Evolutionary conservation across 768 basidiomycete genomes (phyloP).

Genomic region (Phylloporus scabripes): DNA sequence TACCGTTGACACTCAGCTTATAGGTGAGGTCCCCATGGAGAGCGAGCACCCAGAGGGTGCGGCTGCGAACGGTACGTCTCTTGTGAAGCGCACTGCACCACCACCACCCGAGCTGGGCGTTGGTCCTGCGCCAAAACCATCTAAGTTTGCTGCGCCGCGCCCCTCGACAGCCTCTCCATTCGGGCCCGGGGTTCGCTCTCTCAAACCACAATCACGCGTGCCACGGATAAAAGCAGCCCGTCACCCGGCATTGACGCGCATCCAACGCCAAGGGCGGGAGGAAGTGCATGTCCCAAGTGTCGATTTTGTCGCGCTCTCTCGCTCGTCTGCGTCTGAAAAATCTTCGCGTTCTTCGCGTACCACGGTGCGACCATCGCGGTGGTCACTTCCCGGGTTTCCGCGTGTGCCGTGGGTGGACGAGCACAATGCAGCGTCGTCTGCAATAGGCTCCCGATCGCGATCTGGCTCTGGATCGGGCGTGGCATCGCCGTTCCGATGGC

Average conservation of each 20-base stretch:
- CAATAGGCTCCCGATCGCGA: not conserved
- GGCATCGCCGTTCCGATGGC: not conserved
- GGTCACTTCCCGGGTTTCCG: conserved; percentile 14
- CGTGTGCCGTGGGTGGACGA: conserved; percentile 3
- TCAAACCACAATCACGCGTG: not conserved
- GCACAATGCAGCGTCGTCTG: not conserved
- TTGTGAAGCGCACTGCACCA: conserved; percentile 1
- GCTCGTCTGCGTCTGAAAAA: conserved; percentile 8
- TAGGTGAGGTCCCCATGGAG: not conserved
- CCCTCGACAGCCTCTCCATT: conserved; percentile 18
- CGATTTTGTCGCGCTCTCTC: conserved; percentile 18
- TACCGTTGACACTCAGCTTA: not conserved
- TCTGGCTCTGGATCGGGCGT: not conserved
- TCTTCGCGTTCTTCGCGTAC: conserved; percentile 11
- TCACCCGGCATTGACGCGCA: conserved; percentile 8
- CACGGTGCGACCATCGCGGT: conserved; percentile 8
- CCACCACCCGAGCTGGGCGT: not conserved
- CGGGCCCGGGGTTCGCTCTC: too few relatives aligned
- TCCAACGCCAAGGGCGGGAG: conserved; percentile 11
- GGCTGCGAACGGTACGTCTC: not conserved
- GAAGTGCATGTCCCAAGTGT: conserved; percentile 15
- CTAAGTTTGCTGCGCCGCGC: conserved; percentile 14
- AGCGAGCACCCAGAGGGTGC: not conserved
- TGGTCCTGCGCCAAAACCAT: not conserved
- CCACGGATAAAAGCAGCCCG: conserved; percentile 1